Base-by-base conservation (phyloP, 129 eudicot species). In the Tanacetum coccineum region DNA sequence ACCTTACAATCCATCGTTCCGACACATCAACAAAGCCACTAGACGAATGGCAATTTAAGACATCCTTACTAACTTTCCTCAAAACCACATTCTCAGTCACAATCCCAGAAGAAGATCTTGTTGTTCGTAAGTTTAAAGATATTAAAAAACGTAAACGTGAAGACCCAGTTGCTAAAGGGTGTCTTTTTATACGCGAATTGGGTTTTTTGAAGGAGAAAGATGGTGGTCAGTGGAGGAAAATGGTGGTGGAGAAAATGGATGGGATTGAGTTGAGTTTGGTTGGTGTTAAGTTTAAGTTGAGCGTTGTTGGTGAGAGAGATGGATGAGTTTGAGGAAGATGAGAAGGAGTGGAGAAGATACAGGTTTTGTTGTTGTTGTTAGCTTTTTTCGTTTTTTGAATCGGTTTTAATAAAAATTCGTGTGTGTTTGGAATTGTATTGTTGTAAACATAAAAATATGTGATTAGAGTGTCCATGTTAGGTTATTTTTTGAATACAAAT, bases 41-140 rank as follows among this genome's bases (percentile, higher is more conserved):
- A 67, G 94, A 91, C 79, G 94, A 87, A 40, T 91, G 97, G 97
- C 87, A 83, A 55, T 85, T 91, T 82, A 92, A 92, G 59, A 80
- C 81, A 78, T 83, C 98, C 18, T 64, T 92, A 48, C 66, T 92
- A 82, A 76, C 76, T 30, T 92, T 85, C 83, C 68, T 84, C 67
- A 80, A 76, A 64, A 13, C 86, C 53, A 63, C 83, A 4, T 79
- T 78, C 67, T 81, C 84, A 53, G 26, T 92, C 80, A 19, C 73
- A 3, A 59, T 85, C 49, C 77, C 94, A 28, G 84, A 80, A 30
- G 81, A 85, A 4, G 98, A 92, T 74, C 80, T 87, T 67, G 58
- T 4, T 9, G 6, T 92, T 14, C 74, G 75, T 6, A 79, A 70
- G n/a, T 80, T 83, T 74, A 88, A 81, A 28, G 87, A 88, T 67